Conservation (phyloP, 768 basidiomycete genomes). For the Cystobasidium ongulense region DNA sequence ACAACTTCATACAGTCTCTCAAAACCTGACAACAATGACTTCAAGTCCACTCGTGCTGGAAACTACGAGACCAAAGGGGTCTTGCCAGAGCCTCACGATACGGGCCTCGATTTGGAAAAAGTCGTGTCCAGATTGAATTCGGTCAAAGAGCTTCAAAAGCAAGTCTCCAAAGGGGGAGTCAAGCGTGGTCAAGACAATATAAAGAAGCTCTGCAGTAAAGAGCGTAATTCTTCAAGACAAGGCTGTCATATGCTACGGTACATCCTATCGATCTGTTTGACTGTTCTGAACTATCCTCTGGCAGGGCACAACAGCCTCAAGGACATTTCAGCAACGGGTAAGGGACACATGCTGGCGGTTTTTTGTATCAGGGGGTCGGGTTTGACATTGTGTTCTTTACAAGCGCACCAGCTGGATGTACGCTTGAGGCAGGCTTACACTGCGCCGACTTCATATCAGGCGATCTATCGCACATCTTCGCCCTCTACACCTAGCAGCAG, state of each 20-base stretch:
- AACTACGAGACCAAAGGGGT: not conserved
- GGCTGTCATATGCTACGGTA: too few relatives aligned
- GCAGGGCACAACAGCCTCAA: constrained; percentile 4
- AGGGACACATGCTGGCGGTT: too few relatives aligned
- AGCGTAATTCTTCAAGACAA: too few relatives aligned
- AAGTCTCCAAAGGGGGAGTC: too few relatives aligned
- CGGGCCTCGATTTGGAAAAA: not conserved
- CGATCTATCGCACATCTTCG: not conserved
- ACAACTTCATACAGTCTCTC: not conserved
- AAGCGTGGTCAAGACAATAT: too few relatives aligned
- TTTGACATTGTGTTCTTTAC: not conserved
- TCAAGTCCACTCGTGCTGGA: not conserved
- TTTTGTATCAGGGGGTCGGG: too few relatives aligned
- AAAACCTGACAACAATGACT: too few relatives aligned
- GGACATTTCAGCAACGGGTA: constrained; percentile 26
- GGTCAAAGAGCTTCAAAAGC: not conserved
- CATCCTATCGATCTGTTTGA: not conserved
- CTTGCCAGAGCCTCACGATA: not conserved
- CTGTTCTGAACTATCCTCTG: not conserved
- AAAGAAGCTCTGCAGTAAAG: not conserved
- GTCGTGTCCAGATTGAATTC: not conserved
- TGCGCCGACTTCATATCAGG: not conserved
- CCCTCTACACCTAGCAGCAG: not conserved
- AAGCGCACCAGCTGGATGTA: constrained; percentile 25
- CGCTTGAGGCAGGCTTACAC: constrained; percentile 13